Evolutionary conservation across 2,329 filamentous ascomycete genomes (phyloP).

Genomic region (Ophiosphaerella korrae): DNA sequence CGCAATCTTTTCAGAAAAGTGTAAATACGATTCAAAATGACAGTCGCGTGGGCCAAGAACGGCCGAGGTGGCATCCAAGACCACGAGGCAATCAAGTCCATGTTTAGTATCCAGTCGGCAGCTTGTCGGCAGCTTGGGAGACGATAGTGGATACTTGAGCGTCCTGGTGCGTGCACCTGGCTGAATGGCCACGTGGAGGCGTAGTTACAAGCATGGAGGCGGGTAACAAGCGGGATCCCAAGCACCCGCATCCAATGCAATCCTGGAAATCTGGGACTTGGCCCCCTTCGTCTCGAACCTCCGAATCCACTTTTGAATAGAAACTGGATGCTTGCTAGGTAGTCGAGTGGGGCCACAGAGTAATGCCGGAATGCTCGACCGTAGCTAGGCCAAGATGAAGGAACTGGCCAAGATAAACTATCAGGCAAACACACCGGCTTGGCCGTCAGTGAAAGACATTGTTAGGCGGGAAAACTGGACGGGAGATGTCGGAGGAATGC

Average conservation of each 20-base stretch:
- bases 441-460: conserved; percentile 11
- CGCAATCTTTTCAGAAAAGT: background rate
- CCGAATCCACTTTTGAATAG: conserved; percentile 17
- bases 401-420: conserved; percentile 18
- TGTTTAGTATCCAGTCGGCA: conserved; percentile 6
- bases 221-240: conserved; percentile 11
- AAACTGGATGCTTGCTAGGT: background rate
- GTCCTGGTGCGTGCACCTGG: conserved; percentile 7
- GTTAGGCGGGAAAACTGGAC: conserved; percentile 6
- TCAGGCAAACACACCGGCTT: conserved; percentile 11
- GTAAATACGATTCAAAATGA: background rate
- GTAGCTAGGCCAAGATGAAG: conserved; percentile 18
- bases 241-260: background rate
- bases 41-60: conserved; percentile 1
- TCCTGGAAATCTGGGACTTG: background rate
- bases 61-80: conserved; percentile 20
- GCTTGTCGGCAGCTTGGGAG: conserved; percentile 9
- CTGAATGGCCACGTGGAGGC: background rate
- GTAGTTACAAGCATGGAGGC: conserved; percentile 4
- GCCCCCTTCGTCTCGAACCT: conserved; percentile 9
- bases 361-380: conserved; percentile 12
- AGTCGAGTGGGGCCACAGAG: background rate
- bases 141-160: conserved; percentile 7
- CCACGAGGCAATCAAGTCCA: conserved; percentile 16
- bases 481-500: conserved; percentile 17